Percentiles rank a stretch among this genome's conserved stretches.
Conservation (phyloP, 805 yeast species). For the Kodamaea lidongshanica region DNA sequence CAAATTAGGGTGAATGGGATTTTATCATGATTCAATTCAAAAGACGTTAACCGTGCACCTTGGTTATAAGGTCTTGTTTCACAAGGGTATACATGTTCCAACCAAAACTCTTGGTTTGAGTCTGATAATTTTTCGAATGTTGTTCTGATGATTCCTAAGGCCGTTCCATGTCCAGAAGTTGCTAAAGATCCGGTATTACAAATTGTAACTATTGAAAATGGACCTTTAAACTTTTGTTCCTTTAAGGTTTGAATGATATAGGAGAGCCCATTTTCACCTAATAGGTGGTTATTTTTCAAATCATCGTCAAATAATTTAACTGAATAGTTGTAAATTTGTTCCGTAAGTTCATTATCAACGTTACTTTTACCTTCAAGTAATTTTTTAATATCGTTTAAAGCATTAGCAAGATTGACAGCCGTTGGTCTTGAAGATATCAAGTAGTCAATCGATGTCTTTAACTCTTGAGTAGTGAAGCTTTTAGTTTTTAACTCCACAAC, state of each 20-base stretch:
- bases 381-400: conserved; percentile 47
- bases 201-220: conserved; percentile 79
- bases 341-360: conserved; percentile 22
- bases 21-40: conserved; percentile 75
- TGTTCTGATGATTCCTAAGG: conserved; percentile 84
- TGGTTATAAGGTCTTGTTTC: conserved; percentile 97
- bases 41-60: conserved; percentile 90
- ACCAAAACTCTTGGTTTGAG: conserved; percentile 34
- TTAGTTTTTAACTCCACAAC: conserved; percentile 55
- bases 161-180: conserved; percentile 97
- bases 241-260: conserved; percentile 48
- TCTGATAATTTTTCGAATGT: conserved; percentile 42
- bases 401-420: conserved; percentile 86
- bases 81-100: conserved; percentile 74
- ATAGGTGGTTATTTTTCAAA: conserved; percentile 63
- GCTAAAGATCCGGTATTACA: conserved; percentile 97
- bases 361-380: conserved; percentile 16
- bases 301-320: conserved; percentile 66
- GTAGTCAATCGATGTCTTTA: conserved; percentile 50
- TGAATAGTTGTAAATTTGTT: conserved; percentile 38
- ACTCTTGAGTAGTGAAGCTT: conserved; percentile 20
- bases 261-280: conserved; percentile 78
- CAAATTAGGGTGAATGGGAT: conserved; percentile 87
- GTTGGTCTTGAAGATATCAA: conserved; percentile 84
- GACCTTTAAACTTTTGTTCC: conserved; percentile 48